Evolutionary conservation across 2,329 filamentous ascomycete genomes (phyloP).

Genomic region (Colletotrichum somersetense): DNA sequence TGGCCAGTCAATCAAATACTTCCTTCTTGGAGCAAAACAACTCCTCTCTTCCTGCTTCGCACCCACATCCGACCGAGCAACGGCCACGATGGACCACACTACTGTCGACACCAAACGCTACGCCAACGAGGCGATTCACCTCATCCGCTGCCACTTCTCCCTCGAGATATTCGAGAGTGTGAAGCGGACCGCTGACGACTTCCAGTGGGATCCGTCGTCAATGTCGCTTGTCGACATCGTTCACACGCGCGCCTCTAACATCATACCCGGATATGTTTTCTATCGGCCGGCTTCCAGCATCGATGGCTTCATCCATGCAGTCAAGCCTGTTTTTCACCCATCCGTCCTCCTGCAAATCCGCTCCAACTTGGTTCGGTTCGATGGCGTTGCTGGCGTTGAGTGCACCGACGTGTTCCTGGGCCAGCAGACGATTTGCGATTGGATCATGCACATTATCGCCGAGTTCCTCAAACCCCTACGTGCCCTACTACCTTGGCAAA

Average conservation of each 20-base stretch:
- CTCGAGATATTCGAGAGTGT: not conserved
- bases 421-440: not conserved
- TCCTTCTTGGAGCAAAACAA: not conserved
- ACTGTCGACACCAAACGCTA: not conserved
- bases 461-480: not conserved
- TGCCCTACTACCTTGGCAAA: no score
- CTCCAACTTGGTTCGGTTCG: not conserved
- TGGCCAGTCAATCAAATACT: not conserved
- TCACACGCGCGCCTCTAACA: not conserved
- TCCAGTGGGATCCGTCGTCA: not conserved
- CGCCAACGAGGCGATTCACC: not conserved
- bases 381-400: not conserved
- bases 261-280: not conserved
- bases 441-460: not conserved
- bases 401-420: slow-evolving; percentile 1
- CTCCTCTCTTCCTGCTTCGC: not conserved
- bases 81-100: not conserved
- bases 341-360: not conserved
- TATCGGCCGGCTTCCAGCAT: not conserved
- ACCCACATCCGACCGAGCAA: not conserved
- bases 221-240: not conserved
- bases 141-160: not conserved
- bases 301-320: not conserved
- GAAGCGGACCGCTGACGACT: not conserved
- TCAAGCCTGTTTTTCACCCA: not conserved